Evolutionary conservation across 2,329 filamentous ascomycete genomes (phyloP).

Genomic region (Xylariales sp.): DNA sequence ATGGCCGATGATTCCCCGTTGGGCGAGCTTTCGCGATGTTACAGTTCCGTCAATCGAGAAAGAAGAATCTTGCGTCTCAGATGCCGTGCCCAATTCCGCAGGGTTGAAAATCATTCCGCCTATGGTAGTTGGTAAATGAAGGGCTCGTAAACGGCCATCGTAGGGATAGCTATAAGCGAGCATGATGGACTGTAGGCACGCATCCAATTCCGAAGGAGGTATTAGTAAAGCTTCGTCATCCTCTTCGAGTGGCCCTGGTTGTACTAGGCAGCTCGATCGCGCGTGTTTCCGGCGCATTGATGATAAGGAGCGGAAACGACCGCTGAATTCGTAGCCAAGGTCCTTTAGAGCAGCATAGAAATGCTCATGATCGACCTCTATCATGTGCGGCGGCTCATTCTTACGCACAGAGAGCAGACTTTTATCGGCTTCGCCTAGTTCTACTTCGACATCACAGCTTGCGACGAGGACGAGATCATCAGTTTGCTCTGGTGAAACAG

Average conservation of each 20-base stretch:
- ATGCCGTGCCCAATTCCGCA: too few relatives aligned
- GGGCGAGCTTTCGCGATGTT: neutral
- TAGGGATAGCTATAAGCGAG: neutral
- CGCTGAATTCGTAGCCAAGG: neutral
- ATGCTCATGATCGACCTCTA: neutral
- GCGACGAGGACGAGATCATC: neutral
- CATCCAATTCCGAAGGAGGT: neutral
- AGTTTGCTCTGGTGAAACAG: neutral
- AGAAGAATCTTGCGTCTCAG: too few relatives aligned
- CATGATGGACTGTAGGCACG: neutral
- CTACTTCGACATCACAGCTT: too few relatives aligned
- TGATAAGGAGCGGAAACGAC: neutral
- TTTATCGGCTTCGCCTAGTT: too few relatives aligned
- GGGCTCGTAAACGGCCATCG: neutral
- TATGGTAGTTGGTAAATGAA: too few relatives aligned
- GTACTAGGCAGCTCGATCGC: neutral
- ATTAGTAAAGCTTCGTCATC: neutral
- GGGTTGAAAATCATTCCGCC: too few relatives aligned
- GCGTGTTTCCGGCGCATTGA: neutral
- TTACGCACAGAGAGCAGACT: neutral
- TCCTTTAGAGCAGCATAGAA: neutral
- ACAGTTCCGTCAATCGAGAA: neutral
- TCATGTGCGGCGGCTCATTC: neutral
- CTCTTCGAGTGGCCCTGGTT: neutral
- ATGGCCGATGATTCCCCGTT: constrained; percentile 11